Conservation (phyloP, 2,329 filamentous ascomycete genomes). For the Aspergillus tubingensis region DNA sequence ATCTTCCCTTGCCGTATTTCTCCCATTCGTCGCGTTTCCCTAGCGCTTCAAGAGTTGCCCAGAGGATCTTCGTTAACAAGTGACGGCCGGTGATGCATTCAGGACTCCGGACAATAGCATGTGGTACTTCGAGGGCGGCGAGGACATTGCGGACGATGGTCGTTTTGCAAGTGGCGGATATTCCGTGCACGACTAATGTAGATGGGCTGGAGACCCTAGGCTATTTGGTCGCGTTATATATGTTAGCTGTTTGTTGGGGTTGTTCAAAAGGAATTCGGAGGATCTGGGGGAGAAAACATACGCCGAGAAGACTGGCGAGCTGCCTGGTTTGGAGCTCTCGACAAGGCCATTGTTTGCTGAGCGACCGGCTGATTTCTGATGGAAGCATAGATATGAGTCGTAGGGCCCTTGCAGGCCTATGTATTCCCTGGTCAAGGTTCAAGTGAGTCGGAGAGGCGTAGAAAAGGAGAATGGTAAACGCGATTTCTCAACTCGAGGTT, state of each 20-base stretch:
- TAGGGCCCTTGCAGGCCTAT: not conserved
- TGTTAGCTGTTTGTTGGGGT: not conserved
- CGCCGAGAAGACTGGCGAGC: slow-evolving; percentile 44
- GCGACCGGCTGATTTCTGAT: slow-evolving; percentile 33
- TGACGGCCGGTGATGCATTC: slow-evolving; percentile 51
- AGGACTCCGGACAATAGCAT: slow-evolving; percentile 45
- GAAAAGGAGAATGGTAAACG: not conserved
- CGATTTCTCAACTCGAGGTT: not conserved
- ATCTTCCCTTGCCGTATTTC: slow-evolving; percentile 58
- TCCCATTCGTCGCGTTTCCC: slow-evolving; percentile 44
- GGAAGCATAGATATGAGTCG: slow-evolving; percentile 29
- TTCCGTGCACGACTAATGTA: slow-evolving; percentile 78
- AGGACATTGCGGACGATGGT: slow-evolving; percentile 67
- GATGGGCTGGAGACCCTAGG: slow-evolving; percentile 63
- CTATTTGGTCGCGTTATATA: slow-evolving; percentile 23
- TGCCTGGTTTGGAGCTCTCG: slow-evolving; percentile 46
- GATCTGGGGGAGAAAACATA: slow-evolving; percentile 23
- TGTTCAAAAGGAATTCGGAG: not conserved
- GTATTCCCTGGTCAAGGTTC: not conserved
- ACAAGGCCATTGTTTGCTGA: slow-evolving; percentile 47
- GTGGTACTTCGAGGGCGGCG: slow-evolving; percentile 55
- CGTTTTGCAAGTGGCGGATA: slow-evolving; percentile 85
- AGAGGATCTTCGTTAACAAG: slow-evolving; percentile 49
- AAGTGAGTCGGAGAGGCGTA: not conserved
- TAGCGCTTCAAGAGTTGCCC: slow-evolving; percentile 40